phyloP scores from a whole-genome alignment of 768 basidiomycete genomes.

The Boletus pseudo-olivaceus region DNA sequence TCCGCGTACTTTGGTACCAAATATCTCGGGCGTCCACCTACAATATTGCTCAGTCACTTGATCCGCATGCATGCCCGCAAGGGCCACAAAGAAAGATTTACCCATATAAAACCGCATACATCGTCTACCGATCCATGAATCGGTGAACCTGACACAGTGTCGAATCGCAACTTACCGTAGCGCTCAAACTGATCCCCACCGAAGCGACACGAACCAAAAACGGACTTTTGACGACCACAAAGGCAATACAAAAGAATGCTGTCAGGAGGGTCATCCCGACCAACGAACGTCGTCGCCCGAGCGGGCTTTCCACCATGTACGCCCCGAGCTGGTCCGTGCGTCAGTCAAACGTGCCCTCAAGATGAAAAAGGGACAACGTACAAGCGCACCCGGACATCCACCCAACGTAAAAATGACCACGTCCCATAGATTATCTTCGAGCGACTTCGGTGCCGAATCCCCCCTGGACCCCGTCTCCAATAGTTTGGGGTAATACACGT shows the following conservation, averaged over 20 bases:
- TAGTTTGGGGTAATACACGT: constrained; percentile 85
- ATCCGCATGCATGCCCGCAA: background rate
- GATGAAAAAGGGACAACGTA: constrained; percentile 33
- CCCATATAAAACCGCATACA: constrained; percentile 88
- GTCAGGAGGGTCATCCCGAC: constrained; percentile 75
- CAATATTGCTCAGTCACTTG: background rate
- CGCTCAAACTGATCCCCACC: constrained; percentile 73
- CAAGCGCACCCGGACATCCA: constrained; percentile 81
- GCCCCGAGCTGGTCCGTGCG: constrained; percentile 65
- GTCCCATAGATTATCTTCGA: constrained; percentile 73
- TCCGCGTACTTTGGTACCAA: constrained; percentile 80
- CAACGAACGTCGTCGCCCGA: constrained; percentile 72
- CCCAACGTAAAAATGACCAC: constrained; percentile 84
- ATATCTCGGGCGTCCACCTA: constrained; percentile 83
- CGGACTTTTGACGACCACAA: constrained; percentile 55
- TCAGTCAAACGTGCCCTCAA: background rate
- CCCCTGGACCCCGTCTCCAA: constrained; percentile 52
- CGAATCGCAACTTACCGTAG: constrained; percentile 40
- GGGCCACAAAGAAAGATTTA: constrained; percentile 1
- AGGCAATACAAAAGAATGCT: constrained; percentile 67
- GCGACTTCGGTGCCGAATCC: constrained; percentile 36
- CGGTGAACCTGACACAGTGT: background rate
- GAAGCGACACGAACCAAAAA: constrained; percentile 64
- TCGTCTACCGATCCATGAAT: constrained; percentile 42
- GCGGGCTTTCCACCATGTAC: constrained; percentile 64